These are phyloP conservation scores for Lycium barbarum DNA, from an alignment of 257 asterid genomes.

Conservation along the genomic window DNA sequence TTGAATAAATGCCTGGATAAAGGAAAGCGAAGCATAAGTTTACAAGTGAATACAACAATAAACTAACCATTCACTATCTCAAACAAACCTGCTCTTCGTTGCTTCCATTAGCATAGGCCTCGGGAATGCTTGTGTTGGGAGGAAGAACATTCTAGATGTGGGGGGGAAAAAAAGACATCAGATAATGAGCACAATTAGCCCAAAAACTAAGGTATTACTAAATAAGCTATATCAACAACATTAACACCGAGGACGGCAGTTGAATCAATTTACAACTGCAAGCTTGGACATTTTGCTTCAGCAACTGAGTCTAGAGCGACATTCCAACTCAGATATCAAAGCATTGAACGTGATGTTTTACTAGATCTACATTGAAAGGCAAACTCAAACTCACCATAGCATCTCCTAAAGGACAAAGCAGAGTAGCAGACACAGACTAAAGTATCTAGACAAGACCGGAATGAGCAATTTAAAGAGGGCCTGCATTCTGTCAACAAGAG, in stretches of 20 bases:
- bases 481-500: neutral
- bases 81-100: slow-evolving; percentile 85
- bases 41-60: neutral
- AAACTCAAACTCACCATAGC: slow-evolving; percentile 20
- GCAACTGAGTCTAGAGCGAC: neutral
- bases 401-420: slow-evolving; percentile 5
- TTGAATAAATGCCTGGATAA: slow-evolving; percentile 87
- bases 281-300: neutral
- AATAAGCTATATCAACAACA: slow-evolving; percentile 16
- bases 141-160: slow-evolving; percentile 68
- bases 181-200: slow-evolving; percentile 34
- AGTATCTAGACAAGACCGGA: slow-evolving; percentile 5
- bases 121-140: slow-evolving; percentile 62
- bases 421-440: neutral
- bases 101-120: slow-evolving; percentile 84
- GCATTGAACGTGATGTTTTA: neutral
- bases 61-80: neutral
- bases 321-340: neutral
- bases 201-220: neutral
- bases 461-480: slow-evolving; percentile 13
- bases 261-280: slow-evolving; percentile 8
- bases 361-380: neutral
- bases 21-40: slow-evolving; percentile 23
- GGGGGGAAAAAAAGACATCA: slow-evolving; percentile 14
- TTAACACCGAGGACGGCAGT: neutral